Conservation (phyloP, 108 stramenopile species). For the Cyclotella kingstonii region DNA sequence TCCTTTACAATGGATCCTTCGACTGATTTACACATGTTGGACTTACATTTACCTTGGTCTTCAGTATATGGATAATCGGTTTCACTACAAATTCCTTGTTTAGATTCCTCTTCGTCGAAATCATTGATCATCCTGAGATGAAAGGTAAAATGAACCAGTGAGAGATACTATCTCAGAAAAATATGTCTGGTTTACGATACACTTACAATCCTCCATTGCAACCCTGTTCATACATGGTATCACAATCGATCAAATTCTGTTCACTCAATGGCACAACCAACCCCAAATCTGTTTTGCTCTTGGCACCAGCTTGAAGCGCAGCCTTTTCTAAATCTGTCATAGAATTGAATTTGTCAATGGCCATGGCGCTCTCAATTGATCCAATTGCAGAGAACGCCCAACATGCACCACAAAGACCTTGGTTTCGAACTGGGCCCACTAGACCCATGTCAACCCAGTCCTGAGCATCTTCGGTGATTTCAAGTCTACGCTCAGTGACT, state of each 20-base stretch:
- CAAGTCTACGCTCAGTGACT: conserved; percentile 12
- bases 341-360: conserved; percentile 51
- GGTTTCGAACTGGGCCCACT: conserved; percentile 91
- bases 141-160: background rate
- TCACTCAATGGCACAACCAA: conserved; percentile 85
- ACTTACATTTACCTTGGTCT: conserved; percentile 55
- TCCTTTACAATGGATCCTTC: conserved; percentile 67
- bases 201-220: conserved; percentile 92
- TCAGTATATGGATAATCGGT: conserved; percentile 89
- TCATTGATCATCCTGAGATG: conserved; percentile 89
- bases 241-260: conserved; percentile 95
- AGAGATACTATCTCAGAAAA: background rate
- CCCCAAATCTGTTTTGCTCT: conserved; percentile 41
- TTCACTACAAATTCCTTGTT: conserved; percentile 85
- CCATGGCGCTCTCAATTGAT: conserved; percentile 90
- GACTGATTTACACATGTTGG: conserved; percentile 70
- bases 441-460: conserved; percentile 86
- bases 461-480: conserved; percentile 36
- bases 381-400: conserved; percentile 97
- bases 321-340: conserved; percentile 6
- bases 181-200: background rate
- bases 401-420: conserved; percentile 86
- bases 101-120: conserved; percentile 83
- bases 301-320: no score
- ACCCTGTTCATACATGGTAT: conserved; percentile 74